Conservation (phyloP, 257 asterid species). For the Datura wrightii region DNA sequence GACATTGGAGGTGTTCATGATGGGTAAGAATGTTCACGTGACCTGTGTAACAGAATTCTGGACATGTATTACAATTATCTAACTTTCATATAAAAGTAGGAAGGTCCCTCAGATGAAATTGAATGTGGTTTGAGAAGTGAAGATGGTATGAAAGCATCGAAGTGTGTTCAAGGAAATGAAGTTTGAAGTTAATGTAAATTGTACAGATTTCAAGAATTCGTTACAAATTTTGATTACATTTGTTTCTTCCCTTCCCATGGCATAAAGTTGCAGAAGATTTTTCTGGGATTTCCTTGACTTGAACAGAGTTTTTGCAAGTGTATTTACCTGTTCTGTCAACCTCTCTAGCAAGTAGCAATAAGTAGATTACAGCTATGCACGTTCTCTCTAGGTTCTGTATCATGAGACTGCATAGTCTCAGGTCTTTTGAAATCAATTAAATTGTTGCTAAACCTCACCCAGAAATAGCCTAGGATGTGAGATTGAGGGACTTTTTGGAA, state of each 20-base stretch:
- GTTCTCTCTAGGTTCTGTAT: neutral
- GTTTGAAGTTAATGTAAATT: neutral
- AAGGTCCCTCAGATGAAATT: neutral
- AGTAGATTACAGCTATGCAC: neutral
- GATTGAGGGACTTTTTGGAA: neutral
- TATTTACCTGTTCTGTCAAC: neutral
- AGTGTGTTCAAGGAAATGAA: neutral
- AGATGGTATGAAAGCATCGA: neutral
- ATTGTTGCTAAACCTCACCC: neutral
- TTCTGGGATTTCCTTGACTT: neutral
- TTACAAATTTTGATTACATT: neutral
- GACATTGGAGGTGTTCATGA: constrained; percentile 97
- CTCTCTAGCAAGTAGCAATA: neutral
- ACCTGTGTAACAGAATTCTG: neutral
- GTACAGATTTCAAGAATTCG: neutral
- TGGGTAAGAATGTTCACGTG: constrained; percentile 62
- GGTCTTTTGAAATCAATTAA: neutral
- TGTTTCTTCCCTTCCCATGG: constrained; percentile 1
- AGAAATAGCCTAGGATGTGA: neutral
- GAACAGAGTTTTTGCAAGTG: neutral
- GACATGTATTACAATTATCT: constrained; percentile 28
- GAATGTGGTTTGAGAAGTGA: neutral
- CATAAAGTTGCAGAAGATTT: neutral
- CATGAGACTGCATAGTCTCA: neutral
- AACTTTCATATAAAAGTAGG: neutral